Base-by-base conservation (phyloP, 148 eudicot species). In the Rhododendron ovatum region DNA sequence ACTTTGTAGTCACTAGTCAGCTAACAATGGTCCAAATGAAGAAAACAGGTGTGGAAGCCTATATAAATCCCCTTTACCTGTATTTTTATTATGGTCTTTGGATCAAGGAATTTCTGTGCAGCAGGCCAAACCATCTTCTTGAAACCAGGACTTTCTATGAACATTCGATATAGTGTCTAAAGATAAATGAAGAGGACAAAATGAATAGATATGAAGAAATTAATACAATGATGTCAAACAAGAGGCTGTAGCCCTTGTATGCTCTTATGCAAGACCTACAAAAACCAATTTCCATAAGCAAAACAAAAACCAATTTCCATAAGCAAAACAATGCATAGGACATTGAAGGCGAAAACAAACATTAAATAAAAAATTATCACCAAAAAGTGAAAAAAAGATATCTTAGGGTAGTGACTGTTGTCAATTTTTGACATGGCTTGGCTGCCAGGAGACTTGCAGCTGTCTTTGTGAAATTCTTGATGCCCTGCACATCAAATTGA, bases 61-160 rank as follows among this genome's bases (percentile, higher is more conserved):
- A 37, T 1, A 50, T 13, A 69, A 51, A 17, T 30, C 47, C 9
- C 35, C 18, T 20, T 73, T 87, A 92, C 94, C 88, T 94, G 93
- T 86, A 95, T 93, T 90, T 95, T 95, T 78, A 91, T 74, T 69
- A 90, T 90, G 10, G 96, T 94, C 85, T 87, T 95, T 73, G 92
- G 73, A 88, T 94, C 98, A 85, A 95, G 90, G 88, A 95, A 90
- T 80, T 89, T 94, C 78, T 93, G 93, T 11, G 93, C 96, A 57
- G 94, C 94, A 82, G 95, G 94, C 98, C 98, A 95, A 55, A 95
- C 90, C 91, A 94, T 80, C 87, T 88, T 93, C 88, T 91, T 95
- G 80, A 95, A 95, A 67, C 90, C 95, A 82, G 91, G 75, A 67
- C 96, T 95, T 24, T 93, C 95, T 85, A 95, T 90, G 87, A 88